phyloP scores from a whole-genome alignment of 1,284 basidiomycete genomes.

The Cryptococcus sp. region DNA sequence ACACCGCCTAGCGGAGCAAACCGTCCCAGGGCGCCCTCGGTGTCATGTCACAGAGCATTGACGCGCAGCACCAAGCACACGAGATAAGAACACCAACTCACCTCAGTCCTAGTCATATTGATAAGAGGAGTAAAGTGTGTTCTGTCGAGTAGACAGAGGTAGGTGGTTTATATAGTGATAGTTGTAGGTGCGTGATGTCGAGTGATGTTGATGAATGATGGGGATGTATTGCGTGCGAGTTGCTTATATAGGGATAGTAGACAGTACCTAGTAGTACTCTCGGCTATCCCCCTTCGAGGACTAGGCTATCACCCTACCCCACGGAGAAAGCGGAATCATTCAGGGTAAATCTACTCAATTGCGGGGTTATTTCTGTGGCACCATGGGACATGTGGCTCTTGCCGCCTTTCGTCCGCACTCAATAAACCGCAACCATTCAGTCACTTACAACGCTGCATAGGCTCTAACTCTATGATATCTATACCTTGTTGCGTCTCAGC shows the following conservation, averaged over 20 bases:
- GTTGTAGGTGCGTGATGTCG: background rate
- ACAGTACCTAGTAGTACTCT: background rate
- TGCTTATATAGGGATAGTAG: background rate
- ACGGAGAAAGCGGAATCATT: background rate
- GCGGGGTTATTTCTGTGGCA: background rate
- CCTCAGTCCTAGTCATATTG: conserved; percentile 33
- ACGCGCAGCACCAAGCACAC: no score
- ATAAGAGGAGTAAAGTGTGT: background rate
- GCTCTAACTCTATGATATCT: no score
- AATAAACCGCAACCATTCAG: no score
- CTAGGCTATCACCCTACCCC: background rate
- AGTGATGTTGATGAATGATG: background rate
- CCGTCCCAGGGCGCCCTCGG: no score
- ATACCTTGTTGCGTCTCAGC: background rate
- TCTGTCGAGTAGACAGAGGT: background rate
- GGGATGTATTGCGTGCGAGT: background rate
- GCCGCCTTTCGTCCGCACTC: no score
- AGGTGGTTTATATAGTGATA: background rate
- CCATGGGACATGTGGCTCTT: background rate
- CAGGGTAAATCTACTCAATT: background rate
- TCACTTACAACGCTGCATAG: no score
- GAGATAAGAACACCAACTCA: conserved; percentile 7
- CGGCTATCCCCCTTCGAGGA: background rate
- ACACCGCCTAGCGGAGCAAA: no score
- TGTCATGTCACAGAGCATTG: no score